A percentile compares a stretch with the other conserved stretches of the same genome.
phyloP scores from a whole-genome alignment of 2,329 filamentous ascomycete genomes.

The Pestalotiopsis sp. region DNA sequence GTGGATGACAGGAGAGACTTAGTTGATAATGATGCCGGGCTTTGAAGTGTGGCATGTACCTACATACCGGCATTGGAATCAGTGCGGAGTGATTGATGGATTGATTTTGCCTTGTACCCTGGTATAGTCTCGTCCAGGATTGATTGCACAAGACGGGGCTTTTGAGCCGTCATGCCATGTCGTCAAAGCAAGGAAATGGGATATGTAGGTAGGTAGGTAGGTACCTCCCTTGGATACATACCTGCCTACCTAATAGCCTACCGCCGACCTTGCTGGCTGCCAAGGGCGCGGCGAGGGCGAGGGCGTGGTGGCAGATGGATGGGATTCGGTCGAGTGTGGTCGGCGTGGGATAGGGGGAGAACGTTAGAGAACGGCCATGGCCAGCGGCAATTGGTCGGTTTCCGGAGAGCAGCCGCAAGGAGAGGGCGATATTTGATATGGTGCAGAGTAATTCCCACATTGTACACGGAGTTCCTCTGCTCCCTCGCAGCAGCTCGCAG shows the following conservation, averaged over 20 bases:
- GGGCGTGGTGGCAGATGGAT: not conserved
- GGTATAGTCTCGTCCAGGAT: not conserved
- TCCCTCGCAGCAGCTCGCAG: too few relatives aligned
- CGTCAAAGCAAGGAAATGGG: not conserved
- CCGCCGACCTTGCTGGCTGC: not conserved
- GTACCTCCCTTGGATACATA: not conserved
- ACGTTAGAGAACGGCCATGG: not conserved
- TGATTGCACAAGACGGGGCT: not conserved
- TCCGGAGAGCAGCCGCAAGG: not conserved
- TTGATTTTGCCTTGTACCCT: not conserved
- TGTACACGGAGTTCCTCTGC: not conserved
- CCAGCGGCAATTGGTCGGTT: not conserved
- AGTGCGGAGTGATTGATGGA: not conserved
- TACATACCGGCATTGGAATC: not conserved
- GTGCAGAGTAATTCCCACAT: not conserved
- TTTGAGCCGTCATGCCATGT: not conserved
- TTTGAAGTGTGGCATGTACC: not conserved
- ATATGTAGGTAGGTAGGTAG: not conserved
- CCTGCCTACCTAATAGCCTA: not conserved
- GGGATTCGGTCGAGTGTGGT: not conserved
- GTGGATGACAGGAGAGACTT: not conserved
- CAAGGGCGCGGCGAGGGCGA: too few relatives aligned
- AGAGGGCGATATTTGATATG: not conserved
- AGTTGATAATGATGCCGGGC: not conserved
- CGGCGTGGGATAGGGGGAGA: not conserved